Evolutionary conservation across 2,329 filamentous ascomycete genomes (phyloP).

Genomic region (Sordariomycetes sp.): DNA sequence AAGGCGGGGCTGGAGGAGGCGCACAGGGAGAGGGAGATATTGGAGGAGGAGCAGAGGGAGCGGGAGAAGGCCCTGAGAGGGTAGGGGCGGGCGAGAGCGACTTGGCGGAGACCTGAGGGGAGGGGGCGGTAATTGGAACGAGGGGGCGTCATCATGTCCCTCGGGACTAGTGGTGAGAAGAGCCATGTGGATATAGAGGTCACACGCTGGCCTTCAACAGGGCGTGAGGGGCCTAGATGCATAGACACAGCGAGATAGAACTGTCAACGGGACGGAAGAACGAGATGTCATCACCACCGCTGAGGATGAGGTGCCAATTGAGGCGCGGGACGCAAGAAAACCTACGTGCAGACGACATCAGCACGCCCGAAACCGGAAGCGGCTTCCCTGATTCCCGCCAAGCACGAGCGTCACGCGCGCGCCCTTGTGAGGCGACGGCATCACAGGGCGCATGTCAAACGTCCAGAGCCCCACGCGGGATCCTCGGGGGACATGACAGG

Average conservation of each 20-base stretch:
- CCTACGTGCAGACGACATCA: too few relatives aligned
- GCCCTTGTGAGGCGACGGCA: background rate
- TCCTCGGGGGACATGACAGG: background rate
- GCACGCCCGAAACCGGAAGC: background rate
- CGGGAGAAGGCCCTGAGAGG: slow-evolving; percentile 29
- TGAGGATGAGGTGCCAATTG: too few relatives aligned
- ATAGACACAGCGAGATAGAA: background rate
- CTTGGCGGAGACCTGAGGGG: background rate
- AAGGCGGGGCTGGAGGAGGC: slow-evolving; percentile 70
- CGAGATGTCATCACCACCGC: background rate
- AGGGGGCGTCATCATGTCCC: background rate
- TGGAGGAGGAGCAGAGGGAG: slow-evolving; percentile 46
- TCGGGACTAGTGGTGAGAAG: background rate
- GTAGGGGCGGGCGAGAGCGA: background rate
- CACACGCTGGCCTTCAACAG: slow-evolving; percentile 1
- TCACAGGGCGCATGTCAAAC: background rate
- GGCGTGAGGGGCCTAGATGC: background rate
- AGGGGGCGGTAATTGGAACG: background rate
- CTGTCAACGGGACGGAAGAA: background rate
- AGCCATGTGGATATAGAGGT: background rate
- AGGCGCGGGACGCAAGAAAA: too few relatives aligned
- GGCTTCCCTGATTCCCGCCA: background rate
- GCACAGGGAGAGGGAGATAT: slow-evolving; percentile 47
- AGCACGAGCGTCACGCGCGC: background rate
- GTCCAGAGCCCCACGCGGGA: background rate